phyloP scores from a whole-genome alignment of 1,284 basidiomycete species.

The Ceratobasidium sp. region DNA sequence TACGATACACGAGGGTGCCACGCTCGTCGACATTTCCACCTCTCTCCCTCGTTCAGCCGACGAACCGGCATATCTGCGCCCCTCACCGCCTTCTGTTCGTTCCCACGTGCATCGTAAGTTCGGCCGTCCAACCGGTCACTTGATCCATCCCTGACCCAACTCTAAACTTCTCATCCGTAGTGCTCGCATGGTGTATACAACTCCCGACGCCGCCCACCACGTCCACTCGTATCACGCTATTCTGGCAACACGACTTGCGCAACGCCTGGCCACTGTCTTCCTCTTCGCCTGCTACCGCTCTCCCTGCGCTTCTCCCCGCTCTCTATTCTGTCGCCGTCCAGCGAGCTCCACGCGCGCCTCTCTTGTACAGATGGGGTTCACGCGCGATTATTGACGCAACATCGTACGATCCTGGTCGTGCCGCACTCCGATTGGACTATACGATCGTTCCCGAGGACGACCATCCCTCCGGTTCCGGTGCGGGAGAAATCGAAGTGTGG shows the following conservation, averaged over 20 bases:
- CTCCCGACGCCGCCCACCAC: slow-evolving; percentile 55
- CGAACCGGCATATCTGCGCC: slow-evolving; percentile 92
- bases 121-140: neutral
- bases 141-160: slow-evolving; percentile 3
- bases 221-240: slow-evolving; percentile 82
- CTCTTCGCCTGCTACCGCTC: slow-evolving; percentile 74
- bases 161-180: slow-evolving; percentile 56
- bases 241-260: slow-evolving; percentile 93
- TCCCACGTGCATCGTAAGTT: slow-evolving; percentile 83
- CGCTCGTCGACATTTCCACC: slow-evolving; percentile 91
- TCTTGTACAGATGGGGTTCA: slow-evolving; percentile 80
- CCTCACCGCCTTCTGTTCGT: slow-evolving; percentile 93
- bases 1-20: slow-evolving; percentile 80
- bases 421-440: slow-evolving; percentile 87
- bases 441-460: slow-evolving; percentile 82
- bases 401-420: slow-evolving; percentile 72
- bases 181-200: slow-evolving; percentile 95
- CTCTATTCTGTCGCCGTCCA: slow-evolving; percentile 81
- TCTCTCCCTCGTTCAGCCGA: slow-evolving; percentile 93
- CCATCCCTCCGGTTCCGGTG: slow-evolving; percentile 53
- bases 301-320: slow-evolving; percentile 74
- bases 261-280: slow-evolving; percentile 53
- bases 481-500: slow-evolving; percentile 53
- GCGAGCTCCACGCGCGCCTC: slow-evolving; percentile 78
- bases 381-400: slow-evolving; percentile 73